phyloP scores from a whole-genome alignment of 257 asterid genomes.

The Solanum medicagineum region DNA sequence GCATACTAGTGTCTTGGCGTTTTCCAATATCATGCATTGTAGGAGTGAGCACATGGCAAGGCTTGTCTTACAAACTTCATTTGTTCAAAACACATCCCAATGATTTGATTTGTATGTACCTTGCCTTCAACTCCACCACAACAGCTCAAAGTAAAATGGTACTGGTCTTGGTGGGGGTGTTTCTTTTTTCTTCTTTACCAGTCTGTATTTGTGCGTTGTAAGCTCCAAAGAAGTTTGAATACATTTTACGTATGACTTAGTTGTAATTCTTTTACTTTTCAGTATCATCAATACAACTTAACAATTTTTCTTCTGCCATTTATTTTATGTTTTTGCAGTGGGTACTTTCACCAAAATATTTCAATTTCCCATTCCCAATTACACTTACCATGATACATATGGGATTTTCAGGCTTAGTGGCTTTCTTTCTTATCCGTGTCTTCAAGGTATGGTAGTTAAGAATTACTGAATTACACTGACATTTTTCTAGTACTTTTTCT shows the following conservation, averaged over 20 bases:
- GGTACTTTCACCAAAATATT: constrained; percentile 96
- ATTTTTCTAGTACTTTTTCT: background rate
- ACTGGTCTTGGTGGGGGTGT: background rate
- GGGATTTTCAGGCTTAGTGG: constrained; percentile 96
- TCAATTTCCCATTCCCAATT: constrained; percentile 90
- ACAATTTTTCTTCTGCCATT: background rate
- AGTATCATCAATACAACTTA: background rate
- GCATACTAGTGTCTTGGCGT: background rate
- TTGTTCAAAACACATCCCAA: background rate
- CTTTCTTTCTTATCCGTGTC: constrained; percentile 81
- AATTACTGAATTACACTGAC: background rate
- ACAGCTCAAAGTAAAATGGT: background rate
- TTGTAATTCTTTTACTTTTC: background rate
- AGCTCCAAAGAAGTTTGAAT: background rate
- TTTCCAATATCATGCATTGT: background rate
- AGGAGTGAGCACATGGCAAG: background rate
- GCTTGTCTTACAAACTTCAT: background rate
- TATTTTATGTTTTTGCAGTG: constrained; percentile 48
- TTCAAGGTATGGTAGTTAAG: constrained; percentile 48
- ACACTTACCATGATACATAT: constrained; percentile 97
- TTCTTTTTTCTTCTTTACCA: background rate
- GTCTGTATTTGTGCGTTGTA: background rate
- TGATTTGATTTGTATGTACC: background rate
- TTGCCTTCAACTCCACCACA: background rate
- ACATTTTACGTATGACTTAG: background rate